Evolutionary conservation across 345 rosid genomes (phyloP), one percentile per base, ranked within the genome.

Genomic region (Conringia planisiliqua): DNA sequence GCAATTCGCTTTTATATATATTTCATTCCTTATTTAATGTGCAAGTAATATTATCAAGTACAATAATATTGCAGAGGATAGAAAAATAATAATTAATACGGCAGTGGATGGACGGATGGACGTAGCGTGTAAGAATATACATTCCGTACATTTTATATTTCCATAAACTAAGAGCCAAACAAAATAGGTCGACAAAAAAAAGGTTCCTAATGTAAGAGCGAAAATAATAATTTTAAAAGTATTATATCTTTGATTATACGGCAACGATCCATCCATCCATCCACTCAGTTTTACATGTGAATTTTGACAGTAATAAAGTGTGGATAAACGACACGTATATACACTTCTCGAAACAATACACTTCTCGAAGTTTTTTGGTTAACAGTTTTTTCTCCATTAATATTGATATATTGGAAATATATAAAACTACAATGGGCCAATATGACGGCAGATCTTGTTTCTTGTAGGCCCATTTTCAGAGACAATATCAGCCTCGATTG

Each of bases 101-200:
- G 75, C 48, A 60, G 60, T 58, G 57, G 66, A 48, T 58, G 58
- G 59, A 70, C 29, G 38, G 7, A 30, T 65, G 65, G 71, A 55
- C 71, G 71, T 73, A 55, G 58, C 71, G 77, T 73, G 65, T 65
- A 73, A 73, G 77, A 72, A 73, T 55, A 73, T 73, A 54, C 66
- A 73, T 55, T 43, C 39, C 58, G 70, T 73, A 33, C 48, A 9
- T 33, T 56, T 43, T 33, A 16, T 32, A 73, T 56, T 65, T 43
- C 20, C 27, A 54, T 63, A 30, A 73, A 63, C 56, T 54, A 42
- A 51, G 42, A 40, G 26, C 44, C 38, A 65, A 72, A 29, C 43
- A 52, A 73, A 22, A 63, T 20, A 6, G 18, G 58, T 46, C 67
- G 52, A 62, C 52, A 7, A 18, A 62, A 72, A 26, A 62, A 16